Conservation (phyloP, 140 eudicot species). For the Ambrosia hybrid region DNA sequence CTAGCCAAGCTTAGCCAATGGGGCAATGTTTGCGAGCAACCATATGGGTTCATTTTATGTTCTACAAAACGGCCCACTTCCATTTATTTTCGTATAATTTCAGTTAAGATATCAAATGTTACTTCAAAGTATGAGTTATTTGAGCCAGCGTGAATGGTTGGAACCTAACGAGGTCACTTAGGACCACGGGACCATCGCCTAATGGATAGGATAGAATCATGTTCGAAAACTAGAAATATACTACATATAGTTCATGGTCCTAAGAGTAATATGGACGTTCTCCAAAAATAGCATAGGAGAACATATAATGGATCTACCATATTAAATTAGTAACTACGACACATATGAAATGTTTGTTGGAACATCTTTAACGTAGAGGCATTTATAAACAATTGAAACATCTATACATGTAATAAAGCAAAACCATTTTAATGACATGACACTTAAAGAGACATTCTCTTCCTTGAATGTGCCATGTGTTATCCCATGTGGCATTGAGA, state of each 20-base stretch:
- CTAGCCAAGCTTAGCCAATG: neutral
- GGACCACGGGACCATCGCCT: conserved; percentile 31
- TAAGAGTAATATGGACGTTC: neutral
- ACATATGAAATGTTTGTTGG: too few relatives aligned
- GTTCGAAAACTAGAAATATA: conserved; percentile 9
- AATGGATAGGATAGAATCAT: conserved; percentile 20
- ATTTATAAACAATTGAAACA: too few relatives aligned
- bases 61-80: neutral
- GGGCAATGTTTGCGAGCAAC: neutral
- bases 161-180: conserved; percentile 18
- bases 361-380: too few relatives aligned
- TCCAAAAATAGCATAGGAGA: neutral
- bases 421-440: too few relatives aligned
- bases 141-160: conserved; percentile 3
- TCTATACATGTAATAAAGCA: too few relatives aligned
- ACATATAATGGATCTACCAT: neutral
- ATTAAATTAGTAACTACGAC: too few relatives aligned
- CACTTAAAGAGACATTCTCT: too few relatives aligned
- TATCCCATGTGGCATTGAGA: too few relatives aligned
- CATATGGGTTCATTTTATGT: neutral
- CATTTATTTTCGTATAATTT: conserved; percentile 11
- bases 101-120: neutral
- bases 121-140: conserved; percentile 5
- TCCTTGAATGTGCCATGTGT: too few relatives aligned
- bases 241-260: conserved; percentile 17